Evolutionary conservation across 768 basidiomycete genomes (phyloP).

Genomic region (Megacollybia marginata): DNA sequence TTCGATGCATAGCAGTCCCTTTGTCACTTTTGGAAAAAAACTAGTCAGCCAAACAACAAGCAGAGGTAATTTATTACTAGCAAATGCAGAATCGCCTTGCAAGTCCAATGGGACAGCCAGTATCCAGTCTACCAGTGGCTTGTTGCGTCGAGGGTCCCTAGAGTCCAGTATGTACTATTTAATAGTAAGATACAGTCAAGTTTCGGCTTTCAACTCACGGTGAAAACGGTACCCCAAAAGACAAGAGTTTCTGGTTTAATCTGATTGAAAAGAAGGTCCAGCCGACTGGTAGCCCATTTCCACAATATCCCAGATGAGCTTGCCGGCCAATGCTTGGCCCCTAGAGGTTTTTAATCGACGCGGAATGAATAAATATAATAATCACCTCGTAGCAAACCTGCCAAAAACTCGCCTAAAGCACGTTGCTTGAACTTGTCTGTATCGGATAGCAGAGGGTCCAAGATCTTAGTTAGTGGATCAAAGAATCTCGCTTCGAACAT

Average conservation of each 20-base stretch:
- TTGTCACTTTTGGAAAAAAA: conserved; percentile 49
- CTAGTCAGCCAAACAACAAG: conserved; percentile 3
- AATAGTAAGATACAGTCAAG: neutral
- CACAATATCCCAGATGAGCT: conserved; percentile 48
- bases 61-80: conserved; percentile 41
- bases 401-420: conserved; percentile 52
- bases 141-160: conserved; percentile 74
- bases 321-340: conserved; percentile 80
- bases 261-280: conserved; percentile 59
- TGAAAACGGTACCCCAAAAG: conserved; percentile 68
- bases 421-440: conserved; percentile 81
- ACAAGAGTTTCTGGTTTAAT: conserved; percentile 81
- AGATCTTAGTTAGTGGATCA: conserved; percentile 41
- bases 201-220: conserved; percentile 26
- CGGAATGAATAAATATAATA: neutral
- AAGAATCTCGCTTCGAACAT: conserved; percentile 49
- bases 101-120: conserved; percentile 74
- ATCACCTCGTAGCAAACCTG: conserved; percentile 5
- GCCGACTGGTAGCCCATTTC: conserved; percentile 59
- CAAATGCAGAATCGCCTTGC: conserved; percentile 79
- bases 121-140: conserved; percentile 72
- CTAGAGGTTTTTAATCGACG: conserved; percentile 23
- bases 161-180: conserved; percentile 47
- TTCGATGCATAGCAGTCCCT: conserved; percentile 59
- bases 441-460: conserved; percentile 59